Base-by-base conservation (phyloP, 345 rosid genomes). In the Gossypium raimondii region DNA sequence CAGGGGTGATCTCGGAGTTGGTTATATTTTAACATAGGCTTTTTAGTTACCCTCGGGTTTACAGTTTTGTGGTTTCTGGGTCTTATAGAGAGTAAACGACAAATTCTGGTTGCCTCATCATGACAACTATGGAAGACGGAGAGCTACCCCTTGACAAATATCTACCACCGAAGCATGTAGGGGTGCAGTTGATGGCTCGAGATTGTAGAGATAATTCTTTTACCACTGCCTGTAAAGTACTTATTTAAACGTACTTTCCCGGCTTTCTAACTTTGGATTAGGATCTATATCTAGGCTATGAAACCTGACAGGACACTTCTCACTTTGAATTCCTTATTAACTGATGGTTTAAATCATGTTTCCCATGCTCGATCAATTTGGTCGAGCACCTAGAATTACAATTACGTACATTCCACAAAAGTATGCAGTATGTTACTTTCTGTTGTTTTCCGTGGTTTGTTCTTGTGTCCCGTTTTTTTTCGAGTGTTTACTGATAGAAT, bases 381-480 rank as follows among this genome's bases (percentile, higher is more conserved):
- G 53, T 45, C 14, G 18, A 67, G 55, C 41, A 34, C 41, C 41
- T 34, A 34, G 41, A 34, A 5, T 34, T 34, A 34, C 41, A 34
- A 34, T 34, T 34, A 34, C 9, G 60, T 56, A 56, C 60, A 20
- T 9, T 56, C 25, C 60, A 20, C 60, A 56, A 56, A 20, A 9
- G 16, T 13, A 65, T 17, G 67, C 47, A 16, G 3, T 66, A 1
- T 44, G 52, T 44, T 57, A 11, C 16, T 59, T n/a, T 53, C 29
- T 29, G 29, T 66, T 6, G 44, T 13, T 64, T 61, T 13, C 61
- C 51, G 7, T 73, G 72, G 52, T 38, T 66, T 78, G 9, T 45
- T 53, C 3, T 70, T 24, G 48, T 71, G 64, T 68, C 65, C 72
- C 72, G n/a, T 76, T 16, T 34, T 52, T 73, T 55, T 53, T 55